A percentile compares a stretch with the other conserved stretches of the same genome.
phyloP scores from a whole-genome alignment of 2,329 filamentous ascomycete genomes.

The Talaromyces sp. region DNA sequence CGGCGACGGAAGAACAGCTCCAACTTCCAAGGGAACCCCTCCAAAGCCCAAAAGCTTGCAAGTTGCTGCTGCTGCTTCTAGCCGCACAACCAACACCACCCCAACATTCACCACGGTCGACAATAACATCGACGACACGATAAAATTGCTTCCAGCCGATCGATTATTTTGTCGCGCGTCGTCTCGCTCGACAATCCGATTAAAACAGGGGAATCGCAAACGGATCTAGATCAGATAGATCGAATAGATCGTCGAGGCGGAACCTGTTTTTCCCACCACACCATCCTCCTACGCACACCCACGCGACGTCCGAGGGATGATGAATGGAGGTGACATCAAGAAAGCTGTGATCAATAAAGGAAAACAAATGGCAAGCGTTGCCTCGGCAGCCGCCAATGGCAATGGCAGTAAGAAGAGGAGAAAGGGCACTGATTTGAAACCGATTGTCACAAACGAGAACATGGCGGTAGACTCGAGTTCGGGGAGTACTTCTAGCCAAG shows the following conservation, averaged over 20 bases:
- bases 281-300: slow-evolving; percentile 17
- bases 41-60: slow-evolving; percentile 13
- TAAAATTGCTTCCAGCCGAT: background rate
- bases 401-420: slow-evolving; percentile 64
- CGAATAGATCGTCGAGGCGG: background rate
- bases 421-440: slow-evolving; percentile 64
- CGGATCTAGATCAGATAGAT: slow-evolving; percentile 1
- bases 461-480: slow-evolving; percentile 45
- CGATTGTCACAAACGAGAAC: slow-evolving; percentile 65
- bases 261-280: slow-evolving; percentile 9
- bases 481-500: slow-evolving; percentile 46
- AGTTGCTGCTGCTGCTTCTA: background rate
- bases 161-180: slow-evolving; percentile 1
- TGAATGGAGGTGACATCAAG: slow-evolving; percentile 65
- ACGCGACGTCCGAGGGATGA: slow-evolving; percentile 36
- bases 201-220: background rate
- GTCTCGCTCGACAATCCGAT: background rate
- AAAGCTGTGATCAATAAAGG: slow-evolving; percentile 66
- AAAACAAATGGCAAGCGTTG: slow-evolving; percentile 59
- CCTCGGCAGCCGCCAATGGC: slow-evolving; percentile 51
- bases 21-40: slow-evolving; percentile 6
- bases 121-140: background rate
- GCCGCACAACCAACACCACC: background rate
- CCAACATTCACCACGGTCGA: background rate
- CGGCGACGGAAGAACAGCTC: slow-evolving; percentile 9